Evolutionary conservation across 2,329 filamentous ascomycete genomes (phyloP).

Genomic region (Colletotrichum sp.): DNA sequence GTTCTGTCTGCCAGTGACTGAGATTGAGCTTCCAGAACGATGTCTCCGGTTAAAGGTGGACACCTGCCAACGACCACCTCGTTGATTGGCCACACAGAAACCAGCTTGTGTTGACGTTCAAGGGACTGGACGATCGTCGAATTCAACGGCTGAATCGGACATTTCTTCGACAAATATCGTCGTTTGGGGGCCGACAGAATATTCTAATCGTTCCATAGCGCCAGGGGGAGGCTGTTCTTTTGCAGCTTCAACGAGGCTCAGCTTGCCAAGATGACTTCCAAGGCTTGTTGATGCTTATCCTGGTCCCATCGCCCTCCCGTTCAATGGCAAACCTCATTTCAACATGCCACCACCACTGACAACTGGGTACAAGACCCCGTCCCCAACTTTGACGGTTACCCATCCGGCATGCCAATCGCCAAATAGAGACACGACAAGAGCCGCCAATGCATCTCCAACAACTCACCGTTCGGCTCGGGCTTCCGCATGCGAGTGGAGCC

Average conservation of each 20-base stretch:
- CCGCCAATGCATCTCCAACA: not conserved
- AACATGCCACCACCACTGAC: not conserved
- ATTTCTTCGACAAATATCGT: not conserved
- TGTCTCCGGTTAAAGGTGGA: not conserved
- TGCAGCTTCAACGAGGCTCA: not conserved
- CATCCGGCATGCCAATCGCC: not conserved
- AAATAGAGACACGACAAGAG: not conserved
- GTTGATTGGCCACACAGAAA: not conserved
- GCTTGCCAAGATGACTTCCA: not conserved
- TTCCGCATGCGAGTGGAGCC: not conserved
- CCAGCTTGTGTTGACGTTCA: not conserved
- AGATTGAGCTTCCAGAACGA: not conserved
- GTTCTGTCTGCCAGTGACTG: not conserved
- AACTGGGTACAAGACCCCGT: accelerated
- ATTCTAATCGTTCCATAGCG: not conserved
- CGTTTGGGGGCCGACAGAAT: not conserved
- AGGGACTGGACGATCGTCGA: not conserved
- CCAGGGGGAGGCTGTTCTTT: not conserved
- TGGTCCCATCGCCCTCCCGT: not conserved
- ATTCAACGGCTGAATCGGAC: not conserved
- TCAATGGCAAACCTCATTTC: not conserved
- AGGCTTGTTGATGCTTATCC: not conserved
- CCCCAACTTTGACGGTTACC: accelerated
- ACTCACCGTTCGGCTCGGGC: not conserved
- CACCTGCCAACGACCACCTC: accelerated